These are phyloP conservation scores for Leccinum obscurum DNA, from an alignment of 768 basidiomycete species.

Conservation along the genomic window DNA sequence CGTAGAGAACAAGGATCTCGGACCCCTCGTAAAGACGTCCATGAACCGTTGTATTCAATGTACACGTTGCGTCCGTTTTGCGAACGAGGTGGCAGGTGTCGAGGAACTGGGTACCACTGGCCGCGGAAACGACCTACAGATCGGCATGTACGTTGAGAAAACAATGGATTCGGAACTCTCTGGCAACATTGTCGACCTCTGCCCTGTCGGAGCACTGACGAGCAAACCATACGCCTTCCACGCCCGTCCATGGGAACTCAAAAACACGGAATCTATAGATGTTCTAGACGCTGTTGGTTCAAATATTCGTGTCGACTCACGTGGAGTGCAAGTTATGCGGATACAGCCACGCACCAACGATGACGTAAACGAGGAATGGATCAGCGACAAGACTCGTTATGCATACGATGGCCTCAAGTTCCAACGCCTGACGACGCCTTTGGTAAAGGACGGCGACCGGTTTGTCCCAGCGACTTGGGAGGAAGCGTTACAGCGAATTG, in stretches of 20 bases:
- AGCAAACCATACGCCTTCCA: slow-evolving; percentile 99
- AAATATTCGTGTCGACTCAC: slow-evolving; percentile 94
- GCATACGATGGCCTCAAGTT: slow-evolving; percentile 94
- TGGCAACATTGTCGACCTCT: slow-evolving; percentile 95
- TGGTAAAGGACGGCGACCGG: slow-evolving; percentile 88
- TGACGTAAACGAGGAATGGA: slow-evolving; percentile 99
- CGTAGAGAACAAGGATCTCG: slow-evolving; percentile 97
- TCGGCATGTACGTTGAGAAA: slow-evolving; percentile 98
- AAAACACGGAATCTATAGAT: slow-evolving; percentile 96
- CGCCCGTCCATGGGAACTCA: slow-evolving; percentile 97
- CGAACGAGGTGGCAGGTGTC: slow-evolving; percentile 98
- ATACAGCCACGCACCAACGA: slow-evolving; percentile 96
- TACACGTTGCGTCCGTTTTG: slow-evolving; percentile 98
- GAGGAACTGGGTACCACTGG: slow-evolving; percentile 97
- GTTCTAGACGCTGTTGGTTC: slow-evolving; percentile 94
- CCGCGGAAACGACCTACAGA: slow-evolving; percentile 97
- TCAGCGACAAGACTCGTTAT: slow-evolving; percentile 97
- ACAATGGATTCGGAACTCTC: slow-evolving; percentile 97
- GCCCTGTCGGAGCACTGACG: slow-evolving; percentile 97
- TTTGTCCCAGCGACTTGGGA: slow-evolving; percentile 93
- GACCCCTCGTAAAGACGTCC: slow-evolving; percentile 96
- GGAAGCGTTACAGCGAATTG: slow-evolving; percentile 75
- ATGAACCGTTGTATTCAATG: slow-evolving; percentile 99
- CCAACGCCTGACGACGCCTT: slow-evolving; percentile 91
- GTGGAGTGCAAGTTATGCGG: slow-evolving; percentile 96